Percentiles rank a stretch among this genome's conserved stretches.
phyloP scores from a whole-genome alignment of 2,329 filamentous ascomycete genomes.

The Anthostomella pinea region DNA sequence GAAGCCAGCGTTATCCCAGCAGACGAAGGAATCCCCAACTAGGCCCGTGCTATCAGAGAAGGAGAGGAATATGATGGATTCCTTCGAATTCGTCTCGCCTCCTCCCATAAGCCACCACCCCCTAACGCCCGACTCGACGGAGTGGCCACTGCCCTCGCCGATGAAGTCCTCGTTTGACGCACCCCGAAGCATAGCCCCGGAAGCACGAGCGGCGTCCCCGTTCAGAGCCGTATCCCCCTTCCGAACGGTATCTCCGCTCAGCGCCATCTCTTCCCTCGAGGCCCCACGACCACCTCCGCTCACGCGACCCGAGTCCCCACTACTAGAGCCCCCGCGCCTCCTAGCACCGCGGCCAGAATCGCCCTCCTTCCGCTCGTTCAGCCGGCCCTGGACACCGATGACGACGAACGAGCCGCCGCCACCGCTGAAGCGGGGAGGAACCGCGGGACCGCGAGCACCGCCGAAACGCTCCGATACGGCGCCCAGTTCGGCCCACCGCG shows the following conservation, averaged over 20 bases:
- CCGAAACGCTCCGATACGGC: constrained; percentile 16
- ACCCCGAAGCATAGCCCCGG: no score
- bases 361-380: constrained; percentile 24
- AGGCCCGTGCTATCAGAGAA: no score
- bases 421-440: constrained; percentile 10
- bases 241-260: background rate
- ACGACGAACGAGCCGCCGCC: background rate
- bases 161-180: no score
- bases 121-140: constrained; percentile 13
- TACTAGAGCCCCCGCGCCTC: constrained; percentile 13
- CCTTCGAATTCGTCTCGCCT: no score
- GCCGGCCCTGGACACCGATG: constrained; percentile 19
- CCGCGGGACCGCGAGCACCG: constrained; percentile 1
- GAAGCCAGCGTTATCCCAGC: no score
- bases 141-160: constrained; percentile 17
- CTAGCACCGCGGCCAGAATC: constrained; percentile 21
- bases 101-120: constrained; percentile 1
- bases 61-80: no score
- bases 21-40: no score
- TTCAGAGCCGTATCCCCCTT: background rate
- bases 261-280: no score
- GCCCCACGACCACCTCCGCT: no score
- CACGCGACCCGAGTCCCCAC: constrained; percentile 7
- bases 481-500: constrained; percentile 8
- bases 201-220: no score